A percentile compares a stretch with the other conserved stretches of the same genome.
These are phyloP conservation scores for Fusarium humuli DNA, from an alignment of 2,329 filamentous ascomycete genomes.

Conservation along the genomic window DNA sequence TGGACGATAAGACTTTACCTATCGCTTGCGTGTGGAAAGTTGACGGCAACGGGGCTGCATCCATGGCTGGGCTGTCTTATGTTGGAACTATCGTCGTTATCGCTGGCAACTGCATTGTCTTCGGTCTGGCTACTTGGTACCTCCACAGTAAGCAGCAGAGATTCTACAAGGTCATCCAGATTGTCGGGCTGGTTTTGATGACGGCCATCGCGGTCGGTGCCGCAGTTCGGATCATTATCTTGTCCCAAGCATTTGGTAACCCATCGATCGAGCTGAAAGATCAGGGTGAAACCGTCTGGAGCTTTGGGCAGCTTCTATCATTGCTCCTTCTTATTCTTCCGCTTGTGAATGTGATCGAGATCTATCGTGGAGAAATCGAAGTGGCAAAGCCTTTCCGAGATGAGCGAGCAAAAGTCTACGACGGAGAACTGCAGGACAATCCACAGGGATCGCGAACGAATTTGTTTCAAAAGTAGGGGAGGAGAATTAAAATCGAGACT, in stretches of 20 bases:
- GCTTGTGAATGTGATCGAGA: constrained; percentile 32
- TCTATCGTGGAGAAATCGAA: constrained; percentile 34
- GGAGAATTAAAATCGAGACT: not conserved
- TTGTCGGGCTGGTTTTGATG: constrained; percentile 66
- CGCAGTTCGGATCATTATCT: constrained; percentile 65
- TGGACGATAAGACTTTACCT: constrained; percentile 65
- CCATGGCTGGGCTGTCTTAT: constrained; percentile 61
- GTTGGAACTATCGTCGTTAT: constrained; percentile 72
- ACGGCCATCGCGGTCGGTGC: constrained; percentile 68
- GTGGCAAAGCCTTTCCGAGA: constrained; percentile 58
- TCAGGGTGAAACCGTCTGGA: constrained; percentile 41
- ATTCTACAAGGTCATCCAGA: constrained; percentile 67
- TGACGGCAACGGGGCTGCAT: constrained; percentile 50
- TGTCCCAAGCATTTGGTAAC: constrained; percentile 68
- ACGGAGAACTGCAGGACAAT: constrained; percentile 55
- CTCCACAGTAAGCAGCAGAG: constrained; percentile 66
- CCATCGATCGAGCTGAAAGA: constrained; percentile 45
- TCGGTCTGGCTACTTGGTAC: constrained; percentile 72
- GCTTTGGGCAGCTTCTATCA: constrained; percentile 42
- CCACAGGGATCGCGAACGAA: constrained; percentile 53
- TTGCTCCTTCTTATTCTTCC: constrained; percentile 43
- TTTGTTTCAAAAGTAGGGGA: constrained; percentile 49
- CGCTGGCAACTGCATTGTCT: constrained; percentile 68
- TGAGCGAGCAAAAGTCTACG: constrained; percentile 52
- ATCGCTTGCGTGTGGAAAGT: constrained; percentile 71